A percentile compares a stretch with the other conserved stretches of the same genome.
Evolutionary conservation across 768 basidiomycete species (phyloP).

Genomic region (Suillus sp.): DNA sequence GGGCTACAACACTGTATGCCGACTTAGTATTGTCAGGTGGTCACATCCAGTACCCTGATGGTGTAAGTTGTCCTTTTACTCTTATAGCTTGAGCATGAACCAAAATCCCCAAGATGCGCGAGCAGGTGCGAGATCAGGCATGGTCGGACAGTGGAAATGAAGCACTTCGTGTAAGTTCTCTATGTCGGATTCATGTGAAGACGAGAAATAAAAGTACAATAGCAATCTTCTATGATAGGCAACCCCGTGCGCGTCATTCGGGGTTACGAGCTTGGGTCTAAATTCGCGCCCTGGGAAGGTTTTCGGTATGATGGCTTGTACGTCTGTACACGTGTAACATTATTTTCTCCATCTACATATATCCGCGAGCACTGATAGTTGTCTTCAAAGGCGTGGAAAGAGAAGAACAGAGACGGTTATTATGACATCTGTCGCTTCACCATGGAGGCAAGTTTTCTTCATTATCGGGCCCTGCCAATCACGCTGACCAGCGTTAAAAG

Average conservation of each 20-base stretch:
- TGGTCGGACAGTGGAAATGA: slow-evolving; percentile 19
- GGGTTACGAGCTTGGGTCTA: slow-evolving; percentile 21
- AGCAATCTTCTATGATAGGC: slow-evolving; percentile 25
- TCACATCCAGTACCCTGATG: slow-evolving; percentile 1
- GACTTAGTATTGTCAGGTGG: slow-evolving; percentile 19
- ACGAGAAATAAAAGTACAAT: not conserved
- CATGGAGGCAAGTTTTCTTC: slow-evolving; percentile 22
- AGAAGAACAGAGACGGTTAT: slow-evolving; percentile 15
- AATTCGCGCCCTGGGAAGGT: slow-evolving; percentile 28
- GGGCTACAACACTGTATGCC: not conserved
- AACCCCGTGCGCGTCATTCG: slow-evolving; percentile 31
- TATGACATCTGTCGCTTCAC: slow-evolving; percentile 27
- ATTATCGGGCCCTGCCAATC: not conserved
- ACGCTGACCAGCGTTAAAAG: slow-evolving; percentile 13
- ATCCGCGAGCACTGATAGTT: not conserved
- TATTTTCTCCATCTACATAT: not conserved
- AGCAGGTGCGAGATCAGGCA: slow-evolving; percentile 23
- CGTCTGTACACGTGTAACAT: slow-evolving; percentile 23
- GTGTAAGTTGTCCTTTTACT: slow-evolving; percentile 3
- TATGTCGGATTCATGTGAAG: not conserved
- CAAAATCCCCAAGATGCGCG: slow-evolving; percentile 19
- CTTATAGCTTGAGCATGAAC: not conserved
- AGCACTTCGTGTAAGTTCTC: slow-evolving; percentile 21
- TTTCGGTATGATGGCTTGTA: slow-evolving; percentile 36
- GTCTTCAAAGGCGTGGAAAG: slow-evolving; percentile 24